Evolutionary conservation across 1,139 yeast genomes (phyloP).

Genomic region (Kodamaea plutei): DNA sequence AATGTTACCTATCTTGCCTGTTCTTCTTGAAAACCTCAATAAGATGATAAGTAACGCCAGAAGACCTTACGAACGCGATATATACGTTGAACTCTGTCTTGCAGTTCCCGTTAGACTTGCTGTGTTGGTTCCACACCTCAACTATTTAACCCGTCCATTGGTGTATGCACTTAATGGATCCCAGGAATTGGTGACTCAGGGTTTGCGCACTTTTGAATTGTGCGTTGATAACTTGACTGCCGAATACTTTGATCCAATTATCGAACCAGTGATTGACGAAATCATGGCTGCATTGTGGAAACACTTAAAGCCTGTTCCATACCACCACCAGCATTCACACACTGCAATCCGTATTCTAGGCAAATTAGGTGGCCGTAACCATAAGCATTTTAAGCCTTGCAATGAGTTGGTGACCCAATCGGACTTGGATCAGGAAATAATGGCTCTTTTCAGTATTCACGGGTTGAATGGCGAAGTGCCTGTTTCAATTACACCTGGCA

Average conservation of each 20-base stretch:
- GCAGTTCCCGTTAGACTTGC: constrained; percentile 94
- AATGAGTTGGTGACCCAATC: constrained; percentile 55
- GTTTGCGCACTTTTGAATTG: constrained; percentile 87
- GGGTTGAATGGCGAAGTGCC: constrained; percentile 63
- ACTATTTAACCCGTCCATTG: constrained; percentile 82
- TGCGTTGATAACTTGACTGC: constrained; percentile 96
- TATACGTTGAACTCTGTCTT: constrained; percentile 88
- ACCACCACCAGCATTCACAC: constrained; percentile 90
- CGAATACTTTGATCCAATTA: constrained; percentile 93
- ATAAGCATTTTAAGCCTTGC: constrained; percentile 77
- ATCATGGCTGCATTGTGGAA: constrained; percentile 92
- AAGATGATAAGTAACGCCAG: constrained; percentile 79
- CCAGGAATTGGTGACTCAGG: constrained; percentile 90
- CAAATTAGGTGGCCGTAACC: constrained; percentile 92
- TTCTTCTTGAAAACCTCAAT: constrained; percentile 78
- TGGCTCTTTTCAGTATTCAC: constrained; percentile 64
- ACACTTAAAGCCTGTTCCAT: constrained; percentile 87
- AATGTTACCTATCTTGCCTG: constrained; percentile 85
- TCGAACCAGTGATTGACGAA: constrained; percentile 92
- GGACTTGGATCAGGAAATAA: constrained; percentile 62
- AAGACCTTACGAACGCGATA: constrained; percentile 85
- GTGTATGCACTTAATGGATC: constrained; percentile 88
- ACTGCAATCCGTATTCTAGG: constrained; percentile 92
- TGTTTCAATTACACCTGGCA: constrained; percentile 77
- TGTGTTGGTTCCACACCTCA: constrained; percentile 88